Percentiles rank a stretch among this genome's conserved stretches.
These are phyloP conservation scores for Turritis glabra DNA, from an alignment of 345 rosid species.

Conservation along the genomic window DNA sequence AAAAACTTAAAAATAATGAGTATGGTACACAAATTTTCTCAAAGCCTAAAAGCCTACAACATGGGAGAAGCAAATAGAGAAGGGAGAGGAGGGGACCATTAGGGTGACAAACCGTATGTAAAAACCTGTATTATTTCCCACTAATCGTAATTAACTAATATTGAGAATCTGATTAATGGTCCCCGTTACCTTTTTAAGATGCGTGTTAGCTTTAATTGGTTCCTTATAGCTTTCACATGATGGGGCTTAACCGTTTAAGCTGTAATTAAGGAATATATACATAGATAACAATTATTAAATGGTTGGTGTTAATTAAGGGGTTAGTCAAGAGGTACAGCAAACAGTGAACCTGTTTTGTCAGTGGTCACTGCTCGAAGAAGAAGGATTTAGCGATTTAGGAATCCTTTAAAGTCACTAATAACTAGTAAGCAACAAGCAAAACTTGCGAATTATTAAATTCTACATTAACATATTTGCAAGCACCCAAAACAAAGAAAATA, in stretches of 20 bases:
- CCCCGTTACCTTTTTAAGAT: constrained; percentile 38
- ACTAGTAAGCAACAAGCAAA: not conserved
- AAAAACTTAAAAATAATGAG: not conserved
- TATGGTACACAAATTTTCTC: constrained; percentile 30
- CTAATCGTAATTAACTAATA: constrained; percentile 28
- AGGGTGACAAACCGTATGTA: constrained; percentile 31
- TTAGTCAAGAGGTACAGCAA: not conserved
- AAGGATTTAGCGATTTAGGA: not conserved
- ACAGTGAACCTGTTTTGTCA: constrained; percentile 15
- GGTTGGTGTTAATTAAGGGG: constrained; percentile 1
- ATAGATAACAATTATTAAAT: not conserved
- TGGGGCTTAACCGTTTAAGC: constrained; percentile 11
- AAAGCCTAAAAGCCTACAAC: constrained; percentile 37
- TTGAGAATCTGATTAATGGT: constrained; percentile 30
- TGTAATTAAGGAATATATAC: constrained; percentile 9
- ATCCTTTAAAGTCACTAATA: not conserved
- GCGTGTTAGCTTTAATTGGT: constrained; percentile 34
- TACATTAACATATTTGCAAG: not conserved
- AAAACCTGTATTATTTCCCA: constrained; percentile 32
- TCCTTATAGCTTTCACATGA: constrained; percentile 32
- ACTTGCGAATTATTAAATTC: not conserved
- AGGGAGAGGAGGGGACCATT: constrained; percentile 28
- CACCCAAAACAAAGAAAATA: not conserved
- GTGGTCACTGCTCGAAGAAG: constrained; percentile 14
- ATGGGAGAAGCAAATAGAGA: constrained; percentile 34